Evolutionary conservation across 1,284 basidiomycete genomes (phyloP).

Genomic region (Coriolopsis trogii): DNA sequence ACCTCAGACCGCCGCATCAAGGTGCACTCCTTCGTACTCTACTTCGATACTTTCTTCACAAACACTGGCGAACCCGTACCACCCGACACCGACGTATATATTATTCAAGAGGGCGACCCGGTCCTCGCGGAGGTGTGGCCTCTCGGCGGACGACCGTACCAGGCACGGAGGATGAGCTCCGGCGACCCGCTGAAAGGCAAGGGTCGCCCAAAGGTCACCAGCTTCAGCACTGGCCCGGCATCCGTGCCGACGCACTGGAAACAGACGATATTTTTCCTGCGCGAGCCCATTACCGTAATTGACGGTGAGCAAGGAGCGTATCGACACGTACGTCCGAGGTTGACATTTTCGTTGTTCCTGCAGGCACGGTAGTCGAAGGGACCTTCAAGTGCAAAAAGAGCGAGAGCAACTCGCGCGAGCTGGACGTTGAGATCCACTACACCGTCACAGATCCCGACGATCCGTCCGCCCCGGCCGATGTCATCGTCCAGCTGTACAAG

Average conservation of each 20-base stretch:
- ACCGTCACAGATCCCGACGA: constrained; percentile 46
- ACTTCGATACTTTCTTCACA: constrained; percentile 94
- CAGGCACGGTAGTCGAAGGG: constrained; percentile 81
- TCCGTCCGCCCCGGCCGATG: constrained; percentile 36
- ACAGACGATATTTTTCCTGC: constrained; percentile 90
- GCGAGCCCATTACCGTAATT: constrained; percentile 73
- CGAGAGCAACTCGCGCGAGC: constrained; percentile 81
- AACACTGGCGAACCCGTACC: constrained; percentile 57
- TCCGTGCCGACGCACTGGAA: constrained; percentile 98
- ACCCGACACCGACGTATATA: constrained; percentile 50
- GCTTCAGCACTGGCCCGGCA: constrained; percentile 91
- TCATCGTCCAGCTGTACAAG: constrained; percentile 78
- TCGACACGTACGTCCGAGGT: background rate
- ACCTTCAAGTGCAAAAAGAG: constrained; percentile 86
- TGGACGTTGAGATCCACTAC: constrained; percentile 94
- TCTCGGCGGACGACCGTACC: constrained; percentile 59
- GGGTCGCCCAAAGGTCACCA: constrained; percentile 57
- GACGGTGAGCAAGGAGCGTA: constrained; percentile 56
- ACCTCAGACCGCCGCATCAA: constrained; percentile 62
- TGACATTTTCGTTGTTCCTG: background rate
- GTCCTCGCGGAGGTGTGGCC: constrained; percentile 79
- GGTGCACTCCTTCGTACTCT: constrained; percentile 85
- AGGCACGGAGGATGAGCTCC: constrained; percentile 48
- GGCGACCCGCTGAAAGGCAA: constrained; percentile 38
- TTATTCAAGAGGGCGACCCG: constrained; percentile 59